phyloP scores from a whole-genome alignment of 2,329 filamentous ascomycete species.

The Colletotrichum eremochloae region DNA sequence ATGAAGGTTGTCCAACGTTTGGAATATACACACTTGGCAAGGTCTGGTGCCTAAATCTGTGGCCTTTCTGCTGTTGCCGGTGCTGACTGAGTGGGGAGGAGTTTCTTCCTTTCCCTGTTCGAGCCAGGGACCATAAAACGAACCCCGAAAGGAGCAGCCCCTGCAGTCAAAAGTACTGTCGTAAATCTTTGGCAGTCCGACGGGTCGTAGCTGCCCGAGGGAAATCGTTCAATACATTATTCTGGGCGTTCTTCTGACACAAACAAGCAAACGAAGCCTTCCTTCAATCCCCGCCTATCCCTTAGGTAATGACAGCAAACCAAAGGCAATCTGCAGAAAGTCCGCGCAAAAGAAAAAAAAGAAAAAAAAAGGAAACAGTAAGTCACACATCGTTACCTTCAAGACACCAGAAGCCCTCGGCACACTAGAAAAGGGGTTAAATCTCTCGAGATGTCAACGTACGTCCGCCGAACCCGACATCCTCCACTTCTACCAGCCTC shows the following conservation, averaged over 20 bases:
- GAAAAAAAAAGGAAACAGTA: not conserved
- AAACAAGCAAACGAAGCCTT: not conserved
- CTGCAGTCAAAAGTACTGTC: conserved; percentile 10
- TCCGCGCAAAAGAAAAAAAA: not conserved
- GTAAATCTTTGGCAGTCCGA: not conserved
- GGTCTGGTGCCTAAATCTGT: conserved; percentile 20
- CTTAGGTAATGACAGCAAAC: not conserved
- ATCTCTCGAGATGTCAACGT: not conserved
- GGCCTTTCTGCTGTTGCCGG: conserved; percentile 21
- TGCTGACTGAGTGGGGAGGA: conserved; percentile 16
- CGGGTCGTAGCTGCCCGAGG: conserved; percentile 1
- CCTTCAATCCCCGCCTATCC: not conserved
- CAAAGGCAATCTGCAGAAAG: not conserved
- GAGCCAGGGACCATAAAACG: conserved; percentile 9
- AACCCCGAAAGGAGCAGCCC: conserved; percentile 27
- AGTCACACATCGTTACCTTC: conserved; percentile 7
- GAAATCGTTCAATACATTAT: not conserved
- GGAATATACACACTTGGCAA: not conserved
- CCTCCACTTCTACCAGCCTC: not conserved
- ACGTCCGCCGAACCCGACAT: not conserved
- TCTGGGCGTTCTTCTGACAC: not conserved
- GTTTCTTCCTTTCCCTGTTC: conserved; percentile 7
- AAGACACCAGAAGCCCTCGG: not conserved
- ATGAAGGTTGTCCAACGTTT: not conserved
- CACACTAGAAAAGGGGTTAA: conserved; percentile 13